Conservation (phyloP, 805 yeast species). For the Kluyveromyces lactis region DNA sequence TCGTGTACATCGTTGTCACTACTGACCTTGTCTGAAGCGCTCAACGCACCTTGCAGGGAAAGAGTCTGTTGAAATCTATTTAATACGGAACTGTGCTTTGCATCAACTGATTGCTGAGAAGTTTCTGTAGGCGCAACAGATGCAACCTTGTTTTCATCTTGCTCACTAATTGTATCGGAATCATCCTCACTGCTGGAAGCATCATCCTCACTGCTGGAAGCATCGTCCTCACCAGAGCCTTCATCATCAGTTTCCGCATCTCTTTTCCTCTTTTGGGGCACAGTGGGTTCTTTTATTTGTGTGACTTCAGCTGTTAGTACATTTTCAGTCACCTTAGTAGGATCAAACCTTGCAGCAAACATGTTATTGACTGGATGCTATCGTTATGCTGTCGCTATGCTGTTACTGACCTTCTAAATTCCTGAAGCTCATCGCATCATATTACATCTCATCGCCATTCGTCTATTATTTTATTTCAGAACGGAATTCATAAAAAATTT, state of each 20-base stretch:
- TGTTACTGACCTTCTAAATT: too few species aligned
- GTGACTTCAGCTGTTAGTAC: conserved; percentile 5
- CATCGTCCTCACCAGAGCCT: conserved; percentile 22
- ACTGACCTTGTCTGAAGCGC: conserved; percentile 11
- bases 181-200: too few species aligned
- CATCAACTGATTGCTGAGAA: conserved; percentile 11
- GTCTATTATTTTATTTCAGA: too few species aligned
- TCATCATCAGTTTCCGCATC: conserved; percentile 6
- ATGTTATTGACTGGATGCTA: conserved; percentile 21
- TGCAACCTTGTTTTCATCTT: background rate
- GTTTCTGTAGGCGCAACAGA: conserved; percentile 8
- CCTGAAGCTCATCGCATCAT: conserved; percentile 6
- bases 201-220: conserved; percentile 4
- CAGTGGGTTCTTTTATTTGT: background rate
- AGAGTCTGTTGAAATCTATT: conserved; percentile 44
- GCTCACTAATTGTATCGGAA: background rate
- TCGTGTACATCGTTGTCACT: conserved; percentile 13
- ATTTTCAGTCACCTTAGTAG: conserved; percentile 24
- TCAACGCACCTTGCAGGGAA: conserved; percentile 16
- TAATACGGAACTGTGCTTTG: conserved; percentile 44
- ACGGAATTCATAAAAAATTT: conserved; percentile 1
- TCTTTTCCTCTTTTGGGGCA: conserved; percentile 7
- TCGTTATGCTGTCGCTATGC: background rate
- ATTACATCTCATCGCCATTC: background rate
- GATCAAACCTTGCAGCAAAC: conserved; percentile 65